A percentile compares a stretch with the other conserved stretches of the same genome.
These are phyloP conservation scores for Tolypocladium tundrense DNA, from an alignment of 2,329 filamentous ascomycete species.

Conservation along the genomic window DNA sequence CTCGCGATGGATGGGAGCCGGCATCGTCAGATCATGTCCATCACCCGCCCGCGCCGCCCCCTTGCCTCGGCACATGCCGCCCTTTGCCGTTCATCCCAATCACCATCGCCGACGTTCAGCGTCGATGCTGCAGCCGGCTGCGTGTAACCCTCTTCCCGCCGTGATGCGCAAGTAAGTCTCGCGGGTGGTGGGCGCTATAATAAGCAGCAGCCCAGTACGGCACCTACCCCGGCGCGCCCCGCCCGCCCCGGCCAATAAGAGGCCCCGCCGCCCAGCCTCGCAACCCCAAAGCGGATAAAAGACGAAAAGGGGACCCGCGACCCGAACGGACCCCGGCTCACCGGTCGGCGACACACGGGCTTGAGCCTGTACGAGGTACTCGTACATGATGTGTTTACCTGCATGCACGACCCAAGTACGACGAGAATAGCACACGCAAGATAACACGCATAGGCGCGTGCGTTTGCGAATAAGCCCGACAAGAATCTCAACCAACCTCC, in stretches of 20 bases:
- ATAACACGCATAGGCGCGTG: not conserved
- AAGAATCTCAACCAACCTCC: not conserved
- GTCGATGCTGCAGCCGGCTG: not conserved
- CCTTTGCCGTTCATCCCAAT: not conserved
- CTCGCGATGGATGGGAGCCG: too few species aligned
- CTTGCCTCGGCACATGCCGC: not conserved
- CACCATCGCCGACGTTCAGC: not conserved
- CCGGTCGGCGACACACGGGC: not conserved
- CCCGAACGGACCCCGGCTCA: not conserved
- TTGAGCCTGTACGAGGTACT: not conserved
- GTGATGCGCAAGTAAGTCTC: not conserved
- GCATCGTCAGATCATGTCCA: too few species aligned
- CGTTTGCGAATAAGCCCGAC: not conserved
- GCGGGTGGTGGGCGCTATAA: not conserved
- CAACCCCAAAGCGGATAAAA: conserved; percentile 1
- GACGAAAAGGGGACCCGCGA: not conserved
- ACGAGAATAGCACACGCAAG: not conserved
- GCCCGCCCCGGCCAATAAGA: not conserved
- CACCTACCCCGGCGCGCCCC: not conserved
- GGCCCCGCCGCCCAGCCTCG: not conserved
- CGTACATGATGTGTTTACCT: not conserved
- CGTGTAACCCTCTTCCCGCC: not conserved
- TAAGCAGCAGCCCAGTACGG: not conserved
- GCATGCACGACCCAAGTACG: not conserved
- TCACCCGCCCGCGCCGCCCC: not conserved